Percentiles rank a stretch among this genome's conserved stretches.
These are phyloP conservation scores for Suhomyces bribrorum DNA, from an alignment of 1,139 yeast species.

Conservation along the genomic window DNA sequence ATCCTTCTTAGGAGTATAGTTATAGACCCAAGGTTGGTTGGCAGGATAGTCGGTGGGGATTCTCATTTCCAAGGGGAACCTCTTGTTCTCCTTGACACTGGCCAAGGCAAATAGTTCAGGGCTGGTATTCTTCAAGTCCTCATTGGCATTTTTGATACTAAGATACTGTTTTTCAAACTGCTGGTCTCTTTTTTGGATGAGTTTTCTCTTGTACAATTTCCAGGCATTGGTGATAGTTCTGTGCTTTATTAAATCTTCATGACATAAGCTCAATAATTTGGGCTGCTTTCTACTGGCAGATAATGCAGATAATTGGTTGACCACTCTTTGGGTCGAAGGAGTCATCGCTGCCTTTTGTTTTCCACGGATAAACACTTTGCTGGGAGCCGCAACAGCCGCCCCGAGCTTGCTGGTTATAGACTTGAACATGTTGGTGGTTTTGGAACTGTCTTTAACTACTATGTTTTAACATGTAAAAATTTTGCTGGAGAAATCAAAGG, in stretches of 20 bases:
- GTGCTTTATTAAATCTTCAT: constrained; percentile 86
- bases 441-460: neutral
- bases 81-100: constrained; percentile 46
- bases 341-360: constrained; percentile 40
- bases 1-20: constrained; percentile 35
- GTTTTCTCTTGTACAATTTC: constrained; percentile 59
- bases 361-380: constrained; percentile 35
- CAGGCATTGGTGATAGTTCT: constrained; percentile 83
- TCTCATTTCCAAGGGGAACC: constrained; percentile 77
- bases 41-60: constrained; percentile 95
- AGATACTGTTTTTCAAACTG: constrained; percentile 64
- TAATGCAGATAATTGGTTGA: constrained; percentile 78
- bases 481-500: constrained; percentile 2
- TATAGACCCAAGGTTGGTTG: constrained; percentile 74
- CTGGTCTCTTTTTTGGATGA: constrained; percentile 41
- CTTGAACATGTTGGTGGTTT: constrained; percentile 1
- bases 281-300: constrained; percentile 91
- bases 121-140: constrained; percentile 54
- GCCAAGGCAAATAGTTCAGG: constrained; percentile 56
- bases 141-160: constrained; percentile 72
- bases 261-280: constrained; percentile 66
- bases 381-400: constrained; percentile 4
- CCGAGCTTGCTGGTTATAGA: constrained; percentile 3
- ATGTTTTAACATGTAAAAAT: no score
- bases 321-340: constrained; percentile 64